Percentiles rank a stretch among this genome's conserved stretches.
These are phyloP conservation scores for Paramarasmius palmivorus DNA, from an alignment of 1,284 basidiomycete genomes.

Conservation along the genomic window DNA sequence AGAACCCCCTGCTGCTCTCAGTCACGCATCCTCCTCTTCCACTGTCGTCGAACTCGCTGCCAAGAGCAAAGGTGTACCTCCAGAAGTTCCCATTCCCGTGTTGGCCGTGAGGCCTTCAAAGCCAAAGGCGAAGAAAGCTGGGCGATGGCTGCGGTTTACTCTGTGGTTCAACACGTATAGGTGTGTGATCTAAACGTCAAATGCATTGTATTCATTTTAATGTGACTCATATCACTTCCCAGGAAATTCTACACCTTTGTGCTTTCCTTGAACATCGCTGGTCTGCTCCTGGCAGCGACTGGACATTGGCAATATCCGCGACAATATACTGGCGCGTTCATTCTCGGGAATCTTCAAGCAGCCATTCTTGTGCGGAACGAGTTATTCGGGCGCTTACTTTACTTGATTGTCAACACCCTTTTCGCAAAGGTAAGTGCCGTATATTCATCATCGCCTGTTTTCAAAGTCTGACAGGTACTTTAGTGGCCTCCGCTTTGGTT, in stretches of 20 bases:
- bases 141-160: conserved; percentile 50
- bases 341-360: conserved; percentile 56
- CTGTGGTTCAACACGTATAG: conserved; percentile 71
- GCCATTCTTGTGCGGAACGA: conserved; percentile 61
- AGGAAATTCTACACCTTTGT: conserved; percentile 66
- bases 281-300: conserved; percentile 48
- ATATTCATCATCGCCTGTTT: conserved; percentile 57
- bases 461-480: neutral
- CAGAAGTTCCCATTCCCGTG: neutral
- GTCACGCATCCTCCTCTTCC: neutral
- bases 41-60: neutral
- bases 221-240: conserved; percentile 7
- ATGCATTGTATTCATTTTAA: neutral
- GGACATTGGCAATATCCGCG: conserved; percentile 60
- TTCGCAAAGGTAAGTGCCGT: conserved; percentile 71
- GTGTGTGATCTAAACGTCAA: conserved; percentile 29
- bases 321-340: conserved; percentile 57
- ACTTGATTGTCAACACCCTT: conserved; percentile 54
- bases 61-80: neutral
- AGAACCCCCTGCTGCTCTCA: neutral
- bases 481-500: conserved; percentile 69
- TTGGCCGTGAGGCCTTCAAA: conserved; percentile 12
- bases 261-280: conserved; percentile 49
- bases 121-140: conserved; percentile 24
- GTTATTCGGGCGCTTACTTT: conserved; percentile 61